Evolutionary conservation across 352 stramenopile species (phyloP), one percentile per base, ranked within the genome.

Genomic region (Pythium aphanidermatum): DNA sequence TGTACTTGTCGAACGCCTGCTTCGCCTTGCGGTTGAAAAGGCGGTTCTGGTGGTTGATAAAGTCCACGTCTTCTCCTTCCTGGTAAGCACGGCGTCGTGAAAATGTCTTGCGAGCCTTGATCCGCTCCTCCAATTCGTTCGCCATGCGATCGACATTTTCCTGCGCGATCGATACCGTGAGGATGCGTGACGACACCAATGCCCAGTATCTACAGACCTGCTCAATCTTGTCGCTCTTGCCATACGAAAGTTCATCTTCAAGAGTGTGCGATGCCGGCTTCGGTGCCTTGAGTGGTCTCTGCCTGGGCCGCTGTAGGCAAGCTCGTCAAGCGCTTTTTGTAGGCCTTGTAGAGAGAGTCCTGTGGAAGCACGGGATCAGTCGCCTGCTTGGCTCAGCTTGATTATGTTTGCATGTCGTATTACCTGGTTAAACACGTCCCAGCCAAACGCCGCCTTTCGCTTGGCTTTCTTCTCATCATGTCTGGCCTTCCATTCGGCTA

Each of bases 1-100:
- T 99, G 68, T 97, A 97, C 69, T 98, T 96, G 74, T 99, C 93
- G 61, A 96, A 99, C 25, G 96, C 94, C 32, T 96, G 79, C 43
- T 85, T 89, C 46, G 98, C 91, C 70, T 98, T 99, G 70, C 97
- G 82, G 78, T 99, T 99, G 78, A 98, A 99, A 26, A 77, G 63
- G 50, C 95, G 96, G 72, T 99, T 99, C 46, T 96, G 77, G 60
- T 98, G 86, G 76, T 98, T 99, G 66, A 99, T 99, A 61, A 94
- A 98, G 62, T 95, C 90, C 21, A 98, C 92, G 43, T 96, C 85
- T 54, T 97, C 92, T 48, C 78, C 86, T 17, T 96, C 88, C 60
- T 74, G 70, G 49, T 88, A 72, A 47, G 81, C 75, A 50, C 79
- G 70, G 30, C 79, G 63, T 14, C 79, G 75, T 23, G 75, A 88